A percentile compares a stretch with the other conserved stretches of the same genome.
Evolutionary conservation across 768 basidiomycete genomes (phyloP).

Genomic region (Tylopilus cervinicoccineus): DNA sequence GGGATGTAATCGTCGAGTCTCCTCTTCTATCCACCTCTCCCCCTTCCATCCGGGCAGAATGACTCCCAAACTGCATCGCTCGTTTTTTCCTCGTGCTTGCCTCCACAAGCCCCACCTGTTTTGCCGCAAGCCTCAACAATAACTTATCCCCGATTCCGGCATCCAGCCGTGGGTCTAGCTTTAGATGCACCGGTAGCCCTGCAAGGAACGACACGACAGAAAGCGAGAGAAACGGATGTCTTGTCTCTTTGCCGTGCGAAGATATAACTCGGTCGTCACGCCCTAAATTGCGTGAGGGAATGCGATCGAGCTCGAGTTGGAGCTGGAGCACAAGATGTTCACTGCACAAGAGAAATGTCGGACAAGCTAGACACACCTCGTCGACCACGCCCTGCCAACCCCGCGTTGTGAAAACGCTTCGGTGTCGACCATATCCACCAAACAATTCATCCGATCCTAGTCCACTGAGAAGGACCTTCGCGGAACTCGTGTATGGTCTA

Average conservation of each 20-base stretch:
- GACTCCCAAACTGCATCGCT: slow-evolving; percentile 96
- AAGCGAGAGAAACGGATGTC: slow-evolving; percentile 88
- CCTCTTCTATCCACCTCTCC: slow-evolving; percentile 53
- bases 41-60: slow-evolving; percentile 76
- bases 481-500: slow-evolving; percentile 60
- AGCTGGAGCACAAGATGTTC: slow-evolving; percentile 45
- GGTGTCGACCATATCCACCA: slow-evolving; percentile 90
- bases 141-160: slow-evolving; percentile 90
- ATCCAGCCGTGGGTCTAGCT: slow-evolving; percentile 71
- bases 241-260: slow-evolving; percentile 85
- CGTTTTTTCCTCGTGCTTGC: slow-evolving; percentile 80
- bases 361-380: slow-evolving; percentile 50
- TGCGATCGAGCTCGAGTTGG: slow-evolving; percentile 83
- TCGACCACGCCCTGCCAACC: slow-evolving; percentile 77
- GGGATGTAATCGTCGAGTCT: slow-evolving; percentile 31
- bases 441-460: slow-evolving; percentile 94
- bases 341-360: neutral
- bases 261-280: slow-evolving; percentile 94
- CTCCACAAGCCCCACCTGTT: slow-evolving; percentile 68
- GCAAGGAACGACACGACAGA: slow-evolving; percentile 76
- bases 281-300: slow-evolving; percentile 87
- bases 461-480: slow-evolving; percentile 84
- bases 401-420: slow-evolving; percentile 60
- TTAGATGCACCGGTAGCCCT: slow-evolving; percentile 71
- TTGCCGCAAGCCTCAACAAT: slow-evolving; percentile 68